Conservation (phyloP, 1,139 yeast genomes). For the Torulaspora pretoriensis region DNA sequence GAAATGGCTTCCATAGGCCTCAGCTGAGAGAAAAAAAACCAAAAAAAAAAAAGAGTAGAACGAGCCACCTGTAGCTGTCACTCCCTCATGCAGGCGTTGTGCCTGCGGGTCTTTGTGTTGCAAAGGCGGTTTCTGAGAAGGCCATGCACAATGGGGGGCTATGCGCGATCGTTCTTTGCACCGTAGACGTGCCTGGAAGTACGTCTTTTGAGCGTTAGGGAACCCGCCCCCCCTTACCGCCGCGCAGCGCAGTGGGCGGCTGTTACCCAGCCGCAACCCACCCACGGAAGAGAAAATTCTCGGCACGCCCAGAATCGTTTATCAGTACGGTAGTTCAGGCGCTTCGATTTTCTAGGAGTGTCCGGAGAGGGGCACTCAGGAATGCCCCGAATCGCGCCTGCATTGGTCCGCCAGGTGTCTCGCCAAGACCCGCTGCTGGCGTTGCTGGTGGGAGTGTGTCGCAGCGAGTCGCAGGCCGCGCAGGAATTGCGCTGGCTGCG, state of each 20-base stretch:
- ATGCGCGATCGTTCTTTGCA: constrained; percentile 3
- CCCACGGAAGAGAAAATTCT: too few relatives aligned
- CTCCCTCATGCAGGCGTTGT: too few relatives aligned
- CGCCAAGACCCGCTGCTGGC: constrained; percentile 21
- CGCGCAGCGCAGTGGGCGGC: too few relatives aligned
- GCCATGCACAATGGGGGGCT: neutral
- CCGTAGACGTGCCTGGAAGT: neutral
- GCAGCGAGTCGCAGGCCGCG: constrained; percentile 37
- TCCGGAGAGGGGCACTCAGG: neutral
- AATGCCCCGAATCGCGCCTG: constrained; percentile 21
- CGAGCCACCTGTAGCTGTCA: too few relatives aligned
- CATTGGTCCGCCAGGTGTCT: constrained; percentile 13
- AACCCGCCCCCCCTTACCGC: neutral
- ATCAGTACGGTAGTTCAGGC: too few relatives aligned
- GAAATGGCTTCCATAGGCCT: too few relatives aligned
- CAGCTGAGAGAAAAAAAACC: too few relatives aligned
- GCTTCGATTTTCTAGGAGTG: too few relatives aligned
- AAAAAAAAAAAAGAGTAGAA: too few relatives aligned
- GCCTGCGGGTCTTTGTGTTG: too few relatives aligned
- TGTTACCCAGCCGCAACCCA: too few relatives aligned
- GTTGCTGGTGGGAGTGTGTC: constrained; percentile 36
- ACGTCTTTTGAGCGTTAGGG: constrained; percentile 4
- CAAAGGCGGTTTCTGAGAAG: too few relatives aligned
- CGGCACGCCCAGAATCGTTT: neutral
- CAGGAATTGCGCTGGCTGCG: constrained; percentile 52